Percentiles rank a stretch among this genome's conserved stretches.
Evolutionary conservation across 345 rosid genomes (phyloP).

Genomic region (Moricandia arvensis): DNA sequence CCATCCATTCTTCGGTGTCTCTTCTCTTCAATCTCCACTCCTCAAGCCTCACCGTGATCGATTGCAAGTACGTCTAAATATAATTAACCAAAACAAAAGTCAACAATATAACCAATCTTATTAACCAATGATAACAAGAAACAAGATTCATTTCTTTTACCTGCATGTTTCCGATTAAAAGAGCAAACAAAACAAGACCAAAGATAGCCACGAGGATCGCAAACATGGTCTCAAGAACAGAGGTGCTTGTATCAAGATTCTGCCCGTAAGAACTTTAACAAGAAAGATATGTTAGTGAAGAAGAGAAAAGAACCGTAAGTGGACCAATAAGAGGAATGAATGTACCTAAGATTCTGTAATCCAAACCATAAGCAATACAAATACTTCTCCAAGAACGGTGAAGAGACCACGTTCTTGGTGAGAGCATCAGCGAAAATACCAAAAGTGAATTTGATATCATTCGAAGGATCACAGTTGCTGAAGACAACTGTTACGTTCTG

Average conservation of each 20-base stretch:
- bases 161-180: conserved; percentile 67
- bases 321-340: neutral
- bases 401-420: conserved; percentile 57
- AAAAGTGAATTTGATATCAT: conserved; percentile 47
- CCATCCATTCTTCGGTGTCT: conserved; percentile 79
- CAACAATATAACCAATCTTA: too few relatives aligned
- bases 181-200: conserved; percentile 68
- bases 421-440: conserved; percentile 73
- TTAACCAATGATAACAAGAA: neutral
- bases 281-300: conserved; percentile 11
- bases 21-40: conserved; percentile 72
- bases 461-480: conserved; percentile 53
- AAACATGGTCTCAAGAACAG: conserved; percentile 54
- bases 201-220: conserved; percentile 55
- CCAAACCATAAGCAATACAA: conserved; percentile 97
- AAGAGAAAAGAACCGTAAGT: neutral
- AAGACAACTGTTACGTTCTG: conserved; percentile 58
- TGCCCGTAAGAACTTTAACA: conserved; percentile 58
- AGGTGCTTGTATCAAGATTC: conserved; percentile 45
- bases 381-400: conserved; percentile 63
- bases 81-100: conserved; percentile 4
- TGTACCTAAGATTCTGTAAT: conserved; percentile 85
- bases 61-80: conserved; percentile 67
- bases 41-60: conserved; percentile 67
- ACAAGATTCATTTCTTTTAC: conserved; percentile 33